These are phyloP conservation scores for Salvia miltiorrhiza DNA, from an alignment of 257 asterid species.

Conservation along the genomic window DNA sequence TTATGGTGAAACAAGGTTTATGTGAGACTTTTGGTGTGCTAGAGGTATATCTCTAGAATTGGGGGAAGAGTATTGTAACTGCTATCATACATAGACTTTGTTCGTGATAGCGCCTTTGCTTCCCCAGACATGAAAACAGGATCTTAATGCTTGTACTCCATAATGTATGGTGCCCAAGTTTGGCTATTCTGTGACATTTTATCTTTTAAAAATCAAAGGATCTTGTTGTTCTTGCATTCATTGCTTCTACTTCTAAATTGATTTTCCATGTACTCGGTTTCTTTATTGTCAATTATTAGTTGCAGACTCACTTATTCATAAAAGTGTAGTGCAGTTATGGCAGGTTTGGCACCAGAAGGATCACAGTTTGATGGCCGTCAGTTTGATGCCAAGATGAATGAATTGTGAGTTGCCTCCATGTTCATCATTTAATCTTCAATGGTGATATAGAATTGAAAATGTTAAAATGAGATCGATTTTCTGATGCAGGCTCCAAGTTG, in stretches of 20 bases:
- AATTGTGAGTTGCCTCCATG: slow-evolving; percentile 37
- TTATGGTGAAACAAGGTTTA: background rate
- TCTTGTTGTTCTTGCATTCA: background rate
- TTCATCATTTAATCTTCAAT: background rate
- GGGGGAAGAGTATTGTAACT: slow-evolving; percentile 12
- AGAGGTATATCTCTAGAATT: background rate
- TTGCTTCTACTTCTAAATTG: background rate
- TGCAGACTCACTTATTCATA: background rate
- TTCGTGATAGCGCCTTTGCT: slow-evolving; percentile 1
- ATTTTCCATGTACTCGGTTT: background rate
- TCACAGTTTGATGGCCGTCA: slow-evolving; percentile 65
- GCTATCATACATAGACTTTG: slow-evolving; percentile 17
- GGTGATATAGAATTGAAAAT: background rate
- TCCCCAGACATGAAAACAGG: slow-evolving; percentile 34
- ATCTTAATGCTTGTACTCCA: slow-evolving; percentile 59
- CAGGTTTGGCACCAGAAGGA: slow-evolving; percentile 70
- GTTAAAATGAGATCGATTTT: background rate
- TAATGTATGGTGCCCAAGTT: slow-evolving; percentile 45
- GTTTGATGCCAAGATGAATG: slow-evolving; percentile 62
- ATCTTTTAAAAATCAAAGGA: background rate
- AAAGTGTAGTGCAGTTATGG: slow-evolving; percentile 47
- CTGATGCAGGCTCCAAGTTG: slow-evolving; percentile 43
- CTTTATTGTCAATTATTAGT: background rate
- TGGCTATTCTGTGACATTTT: slow-evolving; percentile 49
- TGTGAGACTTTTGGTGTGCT: background rate